Percentiles rank a stretch among this genome's conserved stretches.
These are phyloP conservation scores for Epicoccum nigrum DNA, from an alignment of 2,329 filamentous ascomycete species.

Conservation along the genomic window DNA sequence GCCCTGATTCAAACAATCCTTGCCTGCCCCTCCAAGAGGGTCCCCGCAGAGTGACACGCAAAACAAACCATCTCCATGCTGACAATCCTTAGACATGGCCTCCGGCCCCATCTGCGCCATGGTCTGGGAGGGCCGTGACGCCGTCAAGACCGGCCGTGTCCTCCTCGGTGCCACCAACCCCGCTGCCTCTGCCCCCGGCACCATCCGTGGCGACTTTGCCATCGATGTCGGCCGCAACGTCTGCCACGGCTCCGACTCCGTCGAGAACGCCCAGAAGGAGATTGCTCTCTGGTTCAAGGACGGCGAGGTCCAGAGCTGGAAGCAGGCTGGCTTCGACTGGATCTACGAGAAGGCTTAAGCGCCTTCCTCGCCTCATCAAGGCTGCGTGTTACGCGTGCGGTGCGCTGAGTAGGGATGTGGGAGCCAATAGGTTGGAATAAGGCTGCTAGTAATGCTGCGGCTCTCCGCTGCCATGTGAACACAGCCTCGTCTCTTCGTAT, in stretches of 20 bases:
- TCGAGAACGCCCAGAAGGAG: slow-evolving; percentile 99
- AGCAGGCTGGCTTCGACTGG: slow-evolving; percentile 86
- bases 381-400: background rate
- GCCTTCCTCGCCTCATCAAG: background rate
- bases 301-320: slow-evolving; percentile 83
- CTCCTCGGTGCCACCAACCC: slow-evolving; percentile 99
- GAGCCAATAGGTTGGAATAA: background rate
- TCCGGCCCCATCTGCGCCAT: slow-evolving; percentile 97
- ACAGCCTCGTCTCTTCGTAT: background rate
- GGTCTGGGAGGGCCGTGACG: slow-evolving; percentile 99
- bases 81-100: slow-evolving; percentile 77
- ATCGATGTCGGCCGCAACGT: slow-evolving; percentile 96
- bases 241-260: slow-evolving; percentile 98
- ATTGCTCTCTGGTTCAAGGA: slow-evolving; percentile 98
- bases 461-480: background rate
- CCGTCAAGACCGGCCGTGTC: slow-evolving; percentile 96
- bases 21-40: slow-evolving; percentile 1
- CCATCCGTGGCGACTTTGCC: slow-evolving; percentile 94
- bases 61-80: background rate
- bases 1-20: background rate
- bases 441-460: slow-evolving; percentile 4
- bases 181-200: slow-evolving; percentile 89
- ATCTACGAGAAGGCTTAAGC: slow-evolving; percentile 83
- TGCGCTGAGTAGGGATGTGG: slow-evolving; percentile 1
- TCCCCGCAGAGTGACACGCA: background rate